Evolutionary conservation across 345 rosid species (phyloP).

Genomic region (Microthlaspi erraticum): DNA sequence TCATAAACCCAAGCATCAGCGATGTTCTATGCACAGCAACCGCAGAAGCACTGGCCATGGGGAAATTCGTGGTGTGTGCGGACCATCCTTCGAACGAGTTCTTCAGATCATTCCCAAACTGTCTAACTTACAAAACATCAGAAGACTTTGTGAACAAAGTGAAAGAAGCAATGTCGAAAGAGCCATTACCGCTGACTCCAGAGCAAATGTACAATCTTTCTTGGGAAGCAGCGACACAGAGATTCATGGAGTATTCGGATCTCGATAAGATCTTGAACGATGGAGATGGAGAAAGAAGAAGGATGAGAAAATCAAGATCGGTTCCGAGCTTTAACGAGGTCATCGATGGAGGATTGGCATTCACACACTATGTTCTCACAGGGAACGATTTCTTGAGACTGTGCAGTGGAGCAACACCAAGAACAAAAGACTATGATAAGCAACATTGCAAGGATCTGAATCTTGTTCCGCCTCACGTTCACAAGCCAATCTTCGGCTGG

Average conservation of each 20-base stretch:
- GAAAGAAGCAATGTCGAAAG: constrained; percentile 80
- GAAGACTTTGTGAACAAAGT: constrained; percentile 87
- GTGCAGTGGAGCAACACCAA: constrained; percentile 88
- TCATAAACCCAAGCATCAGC: constrained; percentile 93
- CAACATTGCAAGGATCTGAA: constrained; percentile 88
- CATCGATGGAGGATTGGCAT: constrained; percentile 88
- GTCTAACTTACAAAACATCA: constrained; percentile 83
- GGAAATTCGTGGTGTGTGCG: constrained; percentile 93
- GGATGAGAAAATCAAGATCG: constrained; percentile 54
- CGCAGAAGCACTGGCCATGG: constrained; percentile 99
- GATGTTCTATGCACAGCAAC: constrained; percentile 99
- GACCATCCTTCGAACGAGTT: constrained; percentile 98
- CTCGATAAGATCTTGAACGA: constrained; percentile 63
- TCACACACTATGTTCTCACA: constrained; percentile 81
- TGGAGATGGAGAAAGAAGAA: constrained; percentile 38
- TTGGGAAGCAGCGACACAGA: constrained; percentile 98
- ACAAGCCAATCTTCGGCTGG: constrained; percentile 54
- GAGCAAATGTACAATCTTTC: constrained; percentile 85
- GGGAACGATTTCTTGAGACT: constrained; percentile 86
- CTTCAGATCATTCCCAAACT: constrained; percentile 94
- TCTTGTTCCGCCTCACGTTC: constrained; percentile 83
- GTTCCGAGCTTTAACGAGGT: constrained; percentile 65
- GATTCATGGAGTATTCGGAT: constrained; percentile 84
- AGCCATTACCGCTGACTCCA: constrained; percentile 83
- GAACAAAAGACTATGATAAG: constrained; percentile 74